Base-by-base conservation (phyloP, 2,329 filamentous ascomycete species). In the Samsoniella hepiali region DNA sequence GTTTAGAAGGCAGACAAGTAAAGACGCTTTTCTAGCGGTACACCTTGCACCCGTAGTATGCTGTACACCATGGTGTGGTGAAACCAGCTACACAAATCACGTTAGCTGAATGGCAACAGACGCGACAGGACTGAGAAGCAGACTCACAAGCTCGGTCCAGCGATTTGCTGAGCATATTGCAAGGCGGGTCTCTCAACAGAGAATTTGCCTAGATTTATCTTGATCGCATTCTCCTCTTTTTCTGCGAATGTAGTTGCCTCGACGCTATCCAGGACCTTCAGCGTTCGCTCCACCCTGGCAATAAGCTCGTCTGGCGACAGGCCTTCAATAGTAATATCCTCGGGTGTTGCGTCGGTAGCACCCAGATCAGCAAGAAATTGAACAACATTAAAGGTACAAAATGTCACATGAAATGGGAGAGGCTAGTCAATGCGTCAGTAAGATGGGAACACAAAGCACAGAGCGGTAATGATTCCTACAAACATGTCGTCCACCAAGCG, bases 341-440 rank as follows among this genome's bases (percentile, higher is more conserved):
- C 56, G 10, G 44, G 32, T 17, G 7, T 36, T 15, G 44, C 56
- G 11, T 38, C 44, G 22, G 44, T 50, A n/a, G 32, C 56, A 11
- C 56, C 44, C 7, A 58, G 2, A 50, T 58, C 56, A n/a, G n/a
- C 56, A 5, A 58, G 44, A 36, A 58, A 58, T 31, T 58, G 44
- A 3, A 58, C 45, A 27, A 29, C 31, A n/a, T 58, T 58, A 22
- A 29, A 58, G 44, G 44, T 58, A 13, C 31, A 49, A 29, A 58
- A 58, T 8, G 56, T 58, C 5, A 58, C 56, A 58, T 58, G 56
- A 49, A 50, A 58, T 9, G 56, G 44, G 13, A 58, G 56, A 38
- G 56, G 44, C 44, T 58, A 5, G 3, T 2, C 1, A n/a, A 6
- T 6, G 22, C 10, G 32, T 58, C 31, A 47, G 55, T 9, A 38